Base-by-base conservation (phyloP, 305 asterid species). In the Nicotiana rustica region DNA sequence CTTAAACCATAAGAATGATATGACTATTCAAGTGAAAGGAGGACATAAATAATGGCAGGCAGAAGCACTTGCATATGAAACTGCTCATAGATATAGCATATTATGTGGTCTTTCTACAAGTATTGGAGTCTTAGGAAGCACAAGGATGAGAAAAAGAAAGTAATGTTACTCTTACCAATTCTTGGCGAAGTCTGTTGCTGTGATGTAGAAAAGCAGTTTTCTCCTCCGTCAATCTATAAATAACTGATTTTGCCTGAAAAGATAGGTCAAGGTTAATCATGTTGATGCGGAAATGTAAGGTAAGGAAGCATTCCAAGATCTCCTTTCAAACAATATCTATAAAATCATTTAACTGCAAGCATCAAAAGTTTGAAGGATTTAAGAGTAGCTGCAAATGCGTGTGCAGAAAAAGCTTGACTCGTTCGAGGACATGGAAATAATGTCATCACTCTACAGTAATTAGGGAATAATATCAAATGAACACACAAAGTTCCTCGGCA, bases 151-250 rank as follows among this genome's bases (percentile, higher is more conserved):
- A 6, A 6, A 38, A 67, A 76, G 61, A 19, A 41, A 17, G 33
- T 36, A 13, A 44, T 67, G 62, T 62, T 77, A 79, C 47, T 69
- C 93, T 83, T 83, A 94, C 98, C 97, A 92, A 55, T 82, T 94
- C 96, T 84, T 88, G 94, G 82, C 91, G 94, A 88, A 91, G 92
- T 84, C 84, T 91, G 84, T 78, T 87, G 19, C 86, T 85, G 31
- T 84, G 92, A 77, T 92, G 93, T 86, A 86, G 59, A 60, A 96
- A 97, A 77, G 89, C 88, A 78, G 89, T 82, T 84, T 92, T 92
- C 86, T 94, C 96, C 89, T 91, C 94, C 0, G 92, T 86, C 89
- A 91, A 84, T 76, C 88, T 94, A 19, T 93, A 83, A 78, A 91
- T 86, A 29, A 85, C 87, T 41, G 96, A 87, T 82, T 89, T 89